Evolutionary conservation across 768 basidiomycete species (phyloP), one percentile per base, ranked within the genome.

Genomic region (Collybia nuda): DNA sequence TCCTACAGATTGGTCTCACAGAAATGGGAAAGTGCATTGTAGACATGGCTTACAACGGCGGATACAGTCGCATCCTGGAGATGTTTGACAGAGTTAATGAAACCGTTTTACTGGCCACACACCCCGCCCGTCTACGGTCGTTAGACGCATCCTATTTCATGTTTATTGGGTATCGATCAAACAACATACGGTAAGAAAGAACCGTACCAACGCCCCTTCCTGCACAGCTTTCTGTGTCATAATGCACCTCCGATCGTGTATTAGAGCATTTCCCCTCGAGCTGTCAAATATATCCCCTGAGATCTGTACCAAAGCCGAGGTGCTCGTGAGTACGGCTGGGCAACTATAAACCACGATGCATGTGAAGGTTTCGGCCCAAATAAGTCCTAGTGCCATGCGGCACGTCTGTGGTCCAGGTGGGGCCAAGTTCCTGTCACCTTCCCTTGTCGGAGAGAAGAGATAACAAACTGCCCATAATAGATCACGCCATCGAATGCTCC

Each of bases 221-320:
- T 54, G 53, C 59, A 61, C 59, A 61, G 59, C 59, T 49, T 61
- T 50, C 17, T 44, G 36, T 52, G 39, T 49, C 38, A 35, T 45
- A 41, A 22, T 41, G 14, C 32, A 32, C 22, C 22, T 52, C 53
- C 57, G 54, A 58, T 58, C 52, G 44, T 41, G 39, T 38, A 57
- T 51, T 40, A 45, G 41, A 45, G 37, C 18, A 42, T 28, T 29
- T 48, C 48, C 37, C 48, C 48, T 46, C 48, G 47, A 43, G 46
- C 54, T 56, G 55, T 50, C 55, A 59, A 32, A 32, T 32, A 37
- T 42, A 59, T 53, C 59, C 32, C 35, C 44, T 42, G 21, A 58
- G 52, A 60, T 58, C 59, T 43, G 36, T 47, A 39, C 43, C 44
- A 50, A 54, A 44, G 38, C 56, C 56, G 53, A 52, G 35, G 52